Evolutionary conservation across 495 filamentous ascomycete genomes (phyloP).

Genomic region (Articulospora tetracladia): DNA sequence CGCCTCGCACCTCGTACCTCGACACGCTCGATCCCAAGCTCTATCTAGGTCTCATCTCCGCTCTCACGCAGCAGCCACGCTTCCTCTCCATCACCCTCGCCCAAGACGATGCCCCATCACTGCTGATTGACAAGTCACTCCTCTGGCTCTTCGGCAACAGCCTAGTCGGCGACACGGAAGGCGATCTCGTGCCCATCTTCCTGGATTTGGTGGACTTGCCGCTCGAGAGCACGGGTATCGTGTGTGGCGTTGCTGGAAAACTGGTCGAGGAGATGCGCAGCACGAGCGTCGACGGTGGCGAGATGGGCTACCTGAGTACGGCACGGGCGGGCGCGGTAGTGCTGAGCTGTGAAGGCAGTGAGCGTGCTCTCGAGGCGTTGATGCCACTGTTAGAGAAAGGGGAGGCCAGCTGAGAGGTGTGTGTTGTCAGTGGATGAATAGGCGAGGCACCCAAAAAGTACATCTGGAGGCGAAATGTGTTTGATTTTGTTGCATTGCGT

Average conservation of each 20-base stretch:
- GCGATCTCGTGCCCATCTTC: constrained; percentile 82
- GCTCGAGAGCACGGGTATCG: constrained; percentile 87
- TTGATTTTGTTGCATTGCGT: neutral
- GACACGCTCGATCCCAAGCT: constrained; percentile 55
- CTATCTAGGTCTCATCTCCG: constrained; percentile 63
- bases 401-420: neutral
- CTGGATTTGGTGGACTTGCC: constrained; percentile 79
- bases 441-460: neutral
- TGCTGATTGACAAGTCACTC: constrained; percentile 75
- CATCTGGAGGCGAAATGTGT: neutral
- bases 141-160: constrained; percentile 61
- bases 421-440: neutral
- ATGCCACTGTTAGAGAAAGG: constrained; percentile 34
- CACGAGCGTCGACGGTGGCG: constrained; percentile 39
- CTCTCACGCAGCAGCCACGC: constrained; percentile 66
- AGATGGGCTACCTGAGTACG: constrained; percentile 88
- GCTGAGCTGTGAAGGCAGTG: constrained; percentile 67
- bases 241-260: constrained; percentile 83
- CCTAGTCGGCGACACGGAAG: constrained; percentile 76
- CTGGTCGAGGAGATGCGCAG: constrained; percentile 54
- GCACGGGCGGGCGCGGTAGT: constrained; percentile 89
- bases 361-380: constrained; percentile 67
- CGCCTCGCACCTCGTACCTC: constrained; percentile 35
- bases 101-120: constrained; percentile 74
- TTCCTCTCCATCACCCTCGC: constrained; percentile 88